Evolutionary conservation across 495 filamentous ascomycete species (phyloP).

Genomic region (Penicillium crystallinum): DNA sequence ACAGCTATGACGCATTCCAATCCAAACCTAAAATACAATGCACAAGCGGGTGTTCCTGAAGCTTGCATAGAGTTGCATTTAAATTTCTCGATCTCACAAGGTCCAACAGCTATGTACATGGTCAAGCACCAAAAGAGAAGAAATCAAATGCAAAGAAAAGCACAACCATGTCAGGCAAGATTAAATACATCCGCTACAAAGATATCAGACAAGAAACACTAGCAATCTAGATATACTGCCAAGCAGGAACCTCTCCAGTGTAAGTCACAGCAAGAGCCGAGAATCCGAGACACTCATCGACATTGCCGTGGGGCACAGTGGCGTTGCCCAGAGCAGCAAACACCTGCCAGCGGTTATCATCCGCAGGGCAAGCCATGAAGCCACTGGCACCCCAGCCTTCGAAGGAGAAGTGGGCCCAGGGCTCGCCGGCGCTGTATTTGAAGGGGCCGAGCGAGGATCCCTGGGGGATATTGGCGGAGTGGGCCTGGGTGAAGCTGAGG

Average conservation of each 20-base stretch:
- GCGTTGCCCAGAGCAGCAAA: slow-evolving; percentile 36
- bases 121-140: too few relatives aligned
- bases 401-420: slow-evolving; percentile 28
- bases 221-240: slow-evolving; percentile 37
- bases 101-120: too few relatives aligned
- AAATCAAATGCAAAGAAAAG: too few relatives aligned
- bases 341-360: slow-evolving; percentile 39
- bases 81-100: too few relatives aligned
- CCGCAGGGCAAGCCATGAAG: slow-evolving; percentile 42
- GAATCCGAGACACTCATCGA: slow-evolving; percentile 39
- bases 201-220: neutral
- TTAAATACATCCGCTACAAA: neutral
- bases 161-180: too few relatives aligned
- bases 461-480: slow-evolving; percentile 51
- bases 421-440: slow-evolving; percentile 23
- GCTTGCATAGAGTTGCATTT: too few relatives aligned
- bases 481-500: slow-evolving; percentile 55
- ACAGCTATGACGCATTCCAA: too few relatives aligned
- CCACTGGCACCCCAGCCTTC: slow-evolving; percentile 30
- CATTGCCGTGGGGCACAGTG: slow-evolving; percentile 35
- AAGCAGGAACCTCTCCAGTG: slow-evolving; percentile 26
- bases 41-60: too few relatives aligned
- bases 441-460: slow-evolving; percentile 47
- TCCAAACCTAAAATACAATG: too few relatives aligned
- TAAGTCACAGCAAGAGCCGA: slow-evolving; percentile 28